phyloP scores from a whole-genome alignment of 169 alveolate species.

The Plasmodium vivax region DNA sequence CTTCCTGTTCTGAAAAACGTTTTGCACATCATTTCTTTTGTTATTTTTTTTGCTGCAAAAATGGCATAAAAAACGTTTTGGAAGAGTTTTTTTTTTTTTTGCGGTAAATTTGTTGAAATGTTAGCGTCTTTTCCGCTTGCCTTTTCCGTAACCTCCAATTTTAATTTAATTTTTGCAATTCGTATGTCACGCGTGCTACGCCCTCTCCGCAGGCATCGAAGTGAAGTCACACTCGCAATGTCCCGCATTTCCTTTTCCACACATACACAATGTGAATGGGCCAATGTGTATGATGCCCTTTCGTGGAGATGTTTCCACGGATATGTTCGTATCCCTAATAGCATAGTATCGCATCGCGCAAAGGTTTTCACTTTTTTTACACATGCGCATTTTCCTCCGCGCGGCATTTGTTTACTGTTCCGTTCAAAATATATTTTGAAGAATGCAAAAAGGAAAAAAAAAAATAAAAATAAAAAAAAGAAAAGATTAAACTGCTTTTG shows the following conservation, averaged over 20 bases:
- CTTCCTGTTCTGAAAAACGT: not conserved
- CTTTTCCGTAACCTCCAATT: not conserved
- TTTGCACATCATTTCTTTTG: not conserved
- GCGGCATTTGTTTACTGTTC: not conserved
- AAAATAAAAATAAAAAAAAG: not conserved
- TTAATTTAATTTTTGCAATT: not conserved
- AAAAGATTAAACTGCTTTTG: not conserved
- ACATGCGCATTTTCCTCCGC: not conserved
- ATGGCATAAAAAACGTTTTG: not conserved
- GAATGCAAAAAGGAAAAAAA: not conserved
- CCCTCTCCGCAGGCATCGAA: not conserved
- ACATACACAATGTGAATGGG: not conserved
- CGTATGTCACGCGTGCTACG: not conserved
- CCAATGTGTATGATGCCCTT: not conserved
- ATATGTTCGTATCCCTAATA: not conserved
- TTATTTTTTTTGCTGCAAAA: not conserved
- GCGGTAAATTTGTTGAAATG: not conserved
- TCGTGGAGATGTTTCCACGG: not conserved
- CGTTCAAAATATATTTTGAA: not conserved
- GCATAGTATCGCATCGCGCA: not conserved
- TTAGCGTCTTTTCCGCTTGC: not conserved
- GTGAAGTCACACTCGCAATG: not conserved
- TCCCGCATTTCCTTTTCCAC: conserved; percentile 1
- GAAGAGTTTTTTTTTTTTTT: not conserved
- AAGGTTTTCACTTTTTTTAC: not conserved